Evolutionary conservation across 1,284 basidiomycete species (phyloP).

Genomic region (Leccinum subfulvum): DNA sequence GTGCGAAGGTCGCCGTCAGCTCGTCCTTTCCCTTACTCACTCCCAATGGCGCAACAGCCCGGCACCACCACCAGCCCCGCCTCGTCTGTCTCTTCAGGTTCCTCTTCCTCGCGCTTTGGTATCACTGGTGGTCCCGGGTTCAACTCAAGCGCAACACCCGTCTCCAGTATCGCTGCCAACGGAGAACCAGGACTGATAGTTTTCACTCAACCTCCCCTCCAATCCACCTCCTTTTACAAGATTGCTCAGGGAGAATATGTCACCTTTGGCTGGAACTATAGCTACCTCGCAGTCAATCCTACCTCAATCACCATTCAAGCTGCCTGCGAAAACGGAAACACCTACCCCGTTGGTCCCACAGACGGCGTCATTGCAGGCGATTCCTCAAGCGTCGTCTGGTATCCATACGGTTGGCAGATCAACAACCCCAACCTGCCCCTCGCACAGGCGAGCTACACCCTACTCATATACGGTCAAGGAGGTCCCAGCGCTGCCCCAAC

Average conservation of each 20-base stretch:
- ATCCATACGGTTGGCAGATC: conserved; percentile 75
- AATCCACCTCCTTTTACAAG: conserved; percentile 85
- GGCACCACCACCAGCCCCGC: background rate
- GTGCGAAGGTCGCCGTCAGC: background rate
- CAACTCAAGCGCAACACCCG: conserved; percentile 20
- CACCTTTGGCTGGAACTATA: conserved; percentile 93
- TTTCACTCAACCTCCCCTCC: conserved; percentile 78
- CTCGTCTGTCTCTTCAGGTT: conserved; percentile 1
- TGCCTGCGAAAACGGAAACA: conserved; percentile 81
- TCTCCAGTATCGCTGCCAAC: conserved; percentile 47
- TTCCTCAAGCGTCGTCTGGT: conserved; percentile 78
- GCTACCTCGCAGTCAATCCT: conserved; percentile 66
- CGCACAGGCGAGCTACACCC: conserved; percentile 71
- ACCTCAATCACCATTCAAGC: conserved; percentile 78
- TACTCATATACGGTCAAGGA: conserved; percentile 78
- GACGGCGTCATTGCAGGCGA: conserved; percentile 70
- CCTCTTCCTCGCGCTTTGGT: conserved; percentile 4
- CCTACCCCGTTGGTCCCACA: conserved; percentile 83
- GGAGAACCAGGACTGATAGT: conserved; percentile 66
- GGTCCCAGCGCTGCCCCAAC: conserved; percentile 59
- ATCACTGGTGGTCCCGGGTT: conserved; percentile 30
- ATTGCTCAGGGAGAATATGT: conserved; percentile 72
- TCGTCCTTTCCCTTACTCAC: background rate
- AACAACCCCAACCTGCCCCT: conserved; percentile 65
- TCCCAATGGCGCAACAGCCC: conserved; percentile 23